A percentile compares a stretch with the other conserved stretches of the same genome.
These are phyloP conservation scores for Solanum gracilifrons DNA, from an alignment of 257 asterid genomes.

Conservation along the genomic window DNA sequence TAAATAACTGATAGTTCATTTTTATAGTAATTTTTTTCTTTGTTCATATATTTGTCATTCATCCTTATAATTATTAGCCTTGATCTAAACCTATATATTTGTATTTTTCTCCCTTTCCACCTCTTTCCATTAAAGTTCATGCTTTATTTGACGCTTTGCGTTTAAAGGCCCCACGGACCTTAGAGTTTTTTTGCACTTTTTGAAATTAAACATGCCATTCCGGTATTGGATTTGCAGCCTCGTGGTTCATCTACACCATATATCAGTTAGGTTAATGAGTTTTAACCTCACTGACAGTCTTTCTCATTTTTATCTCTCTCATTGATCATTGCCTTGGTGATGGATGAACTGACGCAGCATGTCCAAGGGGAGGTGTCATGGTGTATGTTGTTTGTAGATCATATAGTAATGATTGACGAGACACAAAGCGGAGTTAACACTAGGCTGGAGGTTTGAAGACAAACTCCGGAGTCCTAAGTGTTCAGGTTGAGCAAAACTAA, in stretches of 20 bases:
- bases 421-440: neutral
- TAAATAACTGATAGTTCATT: too few relatives aligned
- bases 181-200: neutral
- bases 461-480: neutral
- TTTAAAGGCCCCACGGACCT: neutral
- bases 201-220: neutral
- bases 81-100: too few relatives aligned
- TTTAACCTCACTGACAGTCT: neutral
- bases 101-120: neutral
- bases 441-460: neutral
- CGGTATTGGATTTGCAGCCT: neutral
- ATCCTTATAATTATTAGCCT: too few relatives aligned
- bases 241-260: neutral
- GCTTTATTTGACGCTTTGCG: neutral
- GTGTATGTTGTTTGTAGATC: neutral
- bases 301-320: neutral
- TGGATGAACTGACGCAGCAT: neutral
- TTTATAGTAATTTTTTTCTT: too few relatives aligned
- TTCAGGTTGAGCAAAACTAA: neutral
- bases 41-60: too few relatives aligned
- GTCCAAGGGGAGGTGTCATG: neutral
- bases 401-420: neutral
- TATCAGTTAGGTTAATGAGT: neutral
- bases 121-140: neutral
- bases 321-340: neutral